phyloP scores from a whole-genome alignment of 148 eudicot species.

The Chenopodium quinoa region DNA sequence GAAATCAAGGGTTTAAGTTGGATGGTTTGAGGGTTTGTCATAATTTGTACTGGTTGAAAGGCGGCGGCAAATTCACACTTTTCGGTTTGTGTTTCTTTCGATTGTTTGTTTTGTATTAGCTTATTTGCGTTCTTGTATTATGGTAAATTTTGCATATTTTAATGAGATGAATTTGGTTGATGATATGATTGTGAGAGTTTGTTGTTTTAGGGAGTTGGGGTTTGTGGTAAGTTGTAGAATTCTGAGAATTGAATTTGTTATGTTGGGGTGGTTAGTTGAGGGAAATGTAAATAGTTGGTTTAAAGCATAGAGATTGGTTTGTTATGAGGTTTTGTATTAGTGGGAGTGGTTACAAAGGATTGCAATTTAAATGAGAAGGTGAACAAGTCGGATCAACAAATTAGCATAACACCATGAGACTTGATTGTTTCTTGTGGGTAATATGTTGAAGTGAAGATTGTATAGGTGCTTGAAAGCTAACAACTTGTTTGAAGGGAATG shows the following conservation, averaged over 20 bases:
- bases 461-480: neutral
- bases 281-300: neutral
- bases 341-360: neutral
- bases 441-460: neutral
- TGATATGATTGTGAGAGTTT: neutral
- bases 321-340: neutral
- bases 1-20: conserved; percentile 80
- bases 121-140: neutral
- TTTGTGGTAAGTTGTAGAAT: neutral
- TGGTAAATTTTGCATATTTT: neutral
- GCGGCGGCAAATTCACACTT: conserved; percentile 76
- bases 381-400: neutral
- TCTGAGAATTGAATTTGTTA: neutral
- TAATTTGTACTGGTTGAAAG: conserved; percentile 88
- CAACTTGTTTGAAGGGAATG: neutral
- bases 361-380: neutral
- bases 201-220: neutral
- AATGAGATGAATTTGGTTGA: neutral
- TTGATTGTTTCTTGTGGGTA: neutral
- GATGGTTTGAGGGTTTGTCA: conserved; percentile 70
- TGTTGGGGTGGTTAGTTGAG: neutral
- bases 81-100: conserved; percentile 37
- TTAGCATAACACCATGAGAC: neutral
- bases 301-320: neutral
- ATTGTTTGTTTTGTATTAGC: neutral